phyloP scores from a whole-genome alignment of 306 rosid genomes.

The Corylus americana region DNA sequence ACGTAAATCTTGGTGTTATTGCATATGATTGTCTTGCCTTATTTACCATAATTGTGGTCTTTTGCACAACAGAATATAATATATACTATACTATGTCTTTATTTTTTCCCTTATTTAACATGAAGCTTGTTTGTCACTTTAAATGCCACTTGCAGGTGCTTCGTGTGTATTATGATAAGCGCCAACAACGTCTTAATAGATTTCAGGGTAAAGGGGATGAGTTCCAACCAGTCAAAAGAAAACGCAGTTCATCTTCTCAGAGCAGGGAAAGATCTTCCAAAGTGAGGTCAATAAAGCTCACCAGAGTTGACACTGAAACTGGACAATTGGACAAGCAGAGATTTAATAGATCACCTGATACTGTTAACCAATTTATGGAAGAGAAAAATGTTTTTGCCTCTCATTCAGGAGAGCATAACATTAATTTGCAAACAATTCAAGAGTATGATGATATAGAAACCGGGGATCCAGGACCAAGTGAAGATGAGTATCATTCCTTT shows the following conservation, averaged over 20 bases:
- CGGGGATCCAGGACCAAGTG: slow-evolving; percentile 38
- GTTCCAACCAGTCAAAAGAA: slow-evolving; percentile 29
- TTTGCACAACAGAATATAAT: too few relatives aligned
- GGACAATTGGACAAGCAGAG: slow-evolving; percentile 36
- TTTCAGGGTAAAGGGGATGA: slow-evolving; percentile 40
- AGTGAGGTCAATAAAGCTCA: slow-evolving; percentile 46
- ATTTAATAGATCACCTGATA: slow-evolving; percentile 25
- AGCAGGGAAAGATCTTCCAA: slow-evolving; percentile 41
- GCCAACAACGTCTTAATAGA: slow-evolving; percentile 49
- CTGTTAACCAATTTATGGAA: slow-evolving; percentile 34
- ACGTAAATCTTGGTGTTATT: too few relatives aligned
- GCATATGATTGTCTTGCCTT: too few relatives aligned
- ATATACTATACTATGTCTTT: slow-evolving; percentile 4
- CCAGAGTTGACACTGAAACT: slow-evolving; percentile 44
- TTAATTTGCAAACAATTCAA: slow-evolving; percentile 38
- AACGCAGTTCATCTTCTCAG: slow-evolving; percentile 38
- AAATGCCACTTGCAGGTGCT: slow-evolving; percentile 64
- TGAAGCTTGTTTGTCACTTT: not conserved
- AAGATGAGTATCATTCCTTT: slow-evolving; percentile 45
- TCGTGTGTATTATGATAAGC: slow-evolving; percentile 60
- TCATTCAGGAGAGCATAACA: slow-evolving; percentile 37
- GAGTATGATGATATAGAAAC: slow-evolving; percentile 44
- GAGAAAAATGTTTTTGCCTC: slow-evolving; percentile 35
- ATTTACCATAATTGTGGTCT: too few relatives aligned
- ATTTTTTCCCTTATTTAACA: not conserved